A percentile compares a stretch with the other conserved stretches of the same genome.
phyloP scores from a whole-genome alignment of 1,284 basidiomycete species.

The Pisolithus thermaeus region DNA sequence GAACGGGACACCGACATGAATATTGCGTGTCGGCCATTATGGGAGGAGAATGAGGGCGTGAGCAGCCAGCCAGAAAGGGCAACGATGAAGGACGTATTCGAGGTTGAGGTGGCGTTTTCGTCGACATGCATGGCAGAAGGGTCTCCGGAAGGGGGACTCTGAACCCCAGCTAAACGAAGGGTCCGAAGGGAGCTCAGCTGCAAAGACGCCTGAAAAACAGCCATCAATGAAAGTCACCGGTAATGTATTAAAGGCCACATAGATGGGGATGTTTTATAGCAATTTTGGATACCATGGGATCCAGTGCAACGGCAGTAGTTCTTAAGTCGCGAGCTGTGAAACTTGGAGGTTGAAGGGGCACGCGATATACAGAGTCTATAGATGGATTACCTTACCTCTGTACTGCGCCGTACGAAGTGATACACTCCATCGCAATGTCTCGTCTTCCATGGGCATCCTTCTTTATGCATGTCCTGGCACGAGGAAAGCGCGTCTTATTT shows the following conservation, averaged over 20 bases:
- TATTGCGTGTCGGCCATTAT: too few relatives aligned
- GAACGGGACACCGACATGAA: too few relatives aligned
- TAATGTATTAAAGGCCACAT: slow-evolving; percentile 13
- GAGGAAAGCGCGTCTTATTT: slow-evolving; percentile 60
- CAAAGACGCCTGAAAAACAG: slow-evolving; percentile 29
- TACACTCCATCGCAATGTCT: slow-evolving; percentile 68
- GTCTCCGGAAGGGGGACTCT: too few relatives aligned
- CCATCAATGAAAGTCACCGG: not conserved
- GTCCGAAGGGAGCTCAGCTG: slow-evolving; percentile 5
- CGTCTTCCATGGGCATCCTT: too few relatives aligned
- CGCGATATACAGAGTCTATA: slow-evolving; percentile 66
- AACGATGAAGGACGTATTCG: too few relatives aligned
- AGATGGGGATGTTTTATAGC: slow-evolving; percentile 46
- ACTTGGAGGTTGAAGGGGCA: slow-evolving; percentile 61
- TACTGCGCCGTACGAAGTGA: not conserved
- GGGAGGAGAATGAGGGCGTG: too few relatives aligned
- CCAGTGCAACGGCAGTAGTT: slow-evolving; percentile 45
- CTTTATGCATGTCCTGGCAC: too few relatives aligned
- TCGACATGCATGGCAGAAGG: too few relatives aligned
- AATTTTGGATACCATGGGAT: slow-evolving; percentile 47
- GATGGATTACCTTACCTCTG: not conserved
- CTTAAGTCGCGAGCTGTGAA: slow-evolving; percentile 57
- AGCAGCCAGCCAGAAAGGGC: too few relatives aligned
- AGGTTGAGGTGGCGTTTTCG: too few relatives aligned
- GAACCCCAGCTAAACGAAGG: slow-evolving; percentile 15